phyloP scores from a whole-genome alignment of 2,329 filamentous ascomycete genomes.

The Xylaria sp. region DNA sequence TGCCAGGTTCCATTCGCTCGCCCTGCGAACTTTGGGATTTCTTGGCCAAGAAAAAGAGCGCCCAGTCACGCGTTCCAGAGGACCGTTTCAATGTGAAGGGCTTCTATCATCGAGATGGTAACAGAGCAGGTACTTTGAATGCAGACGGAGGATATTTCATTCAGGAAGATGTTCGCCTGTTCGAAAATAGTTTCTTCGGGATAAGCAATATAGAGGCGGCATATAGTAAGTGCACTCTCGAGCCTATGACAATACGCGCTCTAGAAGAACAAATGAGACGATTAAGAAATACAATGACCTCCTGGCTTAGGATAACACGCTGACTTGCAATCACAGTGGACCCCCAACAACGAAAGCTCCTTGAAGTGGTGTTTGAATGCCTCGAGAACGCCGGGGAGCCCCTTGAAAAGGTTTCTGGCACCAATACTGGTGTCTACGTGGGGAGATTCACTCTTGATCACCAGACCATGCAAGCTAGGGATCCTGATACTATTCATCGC shows the following conservation, averaged over 20 bases:
- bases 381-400: conserved; percentile 29
- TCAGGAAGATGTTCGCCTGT: not conserved
- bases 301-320: too few relatives aligned
- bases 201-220: conserved; percentile 9
- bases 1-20: conserved; percentile 2
- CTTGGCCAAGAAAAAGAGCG: not conserved
- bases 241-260: too few relatives aligned
- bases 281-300: too few relatives aligned
- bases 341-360: conserved; percentile 3
- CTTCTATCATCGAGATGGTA: conserved; percentile 11
- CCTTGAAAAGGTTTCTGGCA: conserved; percentile 18
- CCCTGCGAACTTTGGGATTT: conserved; percentile 11
- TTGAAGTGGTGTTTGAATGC: conserved; percentile 46
- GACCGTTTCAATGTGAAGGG: conserved; percentile 13
- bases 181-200: conserved; percentile 15
- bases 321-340: too few relatives aligned
- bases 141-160: not conserved
- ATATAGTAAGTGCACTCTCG: too few relatives aligned
- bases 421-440: conserved; percentile 33
- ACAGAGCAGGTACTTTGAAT: not conserved
- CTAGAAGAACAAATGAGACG: too few relatives aligned
- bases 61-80: conserved; percentile 3
- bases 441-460: conserved; percentile 39
- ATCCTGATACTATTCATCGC: conserved; percentile 31
- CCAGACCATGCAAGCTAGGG: conserved; percentile 25